Evolutionary conservation across 495 filamentous ascomycete genomes (phyloP).

Genomic region (Articulospora tetracladia): DNA sequence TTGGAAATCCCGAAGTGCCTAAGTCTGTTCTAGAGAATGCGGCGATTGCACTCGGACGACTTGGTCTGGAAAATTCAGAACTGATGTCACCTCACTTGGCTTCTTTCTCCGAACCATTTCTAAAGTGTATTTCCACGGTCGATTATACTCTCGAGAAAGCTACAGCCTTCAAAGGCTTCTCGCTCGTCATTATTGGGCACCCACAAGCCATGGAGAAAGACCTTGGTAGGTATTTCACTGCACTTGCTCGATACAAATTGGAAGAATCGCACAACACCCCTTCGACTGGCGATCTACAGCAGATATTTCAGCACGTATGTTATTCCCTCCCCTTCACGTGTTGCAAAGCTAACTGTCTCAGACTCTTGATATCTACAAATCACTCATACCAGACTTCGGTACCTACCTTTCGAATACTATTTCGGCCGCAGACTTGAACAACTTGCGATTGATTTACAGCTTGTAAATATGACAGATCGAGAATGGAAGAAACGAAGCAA

Average conservation of each 20-base stretch:
- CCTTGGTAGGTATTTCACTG: conserved; percentile 75
- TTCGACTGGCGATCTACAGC: conserved; percentile 32
- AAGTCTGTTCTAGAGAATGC: conserved; percentile 92
- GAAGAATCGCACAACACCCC: conserved; percentile 12
- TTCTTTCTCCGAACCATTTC: conserved; percentile 75
- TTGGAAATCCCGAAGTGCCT: conserved; percentile 80
- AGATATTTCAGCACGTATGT: conserved; percentile 46
- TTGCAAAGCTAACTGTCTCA: conserved; percentile 27
- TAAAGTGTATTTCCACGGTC: conserved; percentile 77
- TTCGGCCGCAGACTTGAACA: conserved; percentile 61
- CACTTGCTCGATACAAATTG: conserved; percentile 65
- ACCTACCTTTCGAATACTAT: conserved; percentile 61
- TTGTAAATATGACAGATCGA: conserved; percentile 30
- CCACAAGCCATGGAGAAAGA: conserved; percentile 88
- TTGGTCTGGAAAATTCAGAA: conserved; percentile 78
- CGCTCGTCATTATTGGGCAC: conserved; percentile 76
- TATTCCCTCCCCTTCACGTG: neutral
- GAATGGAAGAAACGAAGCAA: neutral
- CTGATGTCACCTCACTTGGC: conserved; percentile 77
- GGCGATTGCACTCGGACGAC: conserved; percentile 83
- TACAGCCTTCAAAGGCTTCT: conserved; percentile 88
- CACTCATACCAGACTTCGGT: conserved; percentile 80
- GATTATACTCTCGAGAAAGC: conserved; percentile 92
- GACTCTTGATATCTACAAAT: conserved; percentile 79
- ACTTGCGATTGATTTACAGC: conserved; percentile 39